Evolutionary conservation across 2,329 filamentous ascomycete genomes (phyloP).

Genomic region (Graphilbum sp.): DNA sequence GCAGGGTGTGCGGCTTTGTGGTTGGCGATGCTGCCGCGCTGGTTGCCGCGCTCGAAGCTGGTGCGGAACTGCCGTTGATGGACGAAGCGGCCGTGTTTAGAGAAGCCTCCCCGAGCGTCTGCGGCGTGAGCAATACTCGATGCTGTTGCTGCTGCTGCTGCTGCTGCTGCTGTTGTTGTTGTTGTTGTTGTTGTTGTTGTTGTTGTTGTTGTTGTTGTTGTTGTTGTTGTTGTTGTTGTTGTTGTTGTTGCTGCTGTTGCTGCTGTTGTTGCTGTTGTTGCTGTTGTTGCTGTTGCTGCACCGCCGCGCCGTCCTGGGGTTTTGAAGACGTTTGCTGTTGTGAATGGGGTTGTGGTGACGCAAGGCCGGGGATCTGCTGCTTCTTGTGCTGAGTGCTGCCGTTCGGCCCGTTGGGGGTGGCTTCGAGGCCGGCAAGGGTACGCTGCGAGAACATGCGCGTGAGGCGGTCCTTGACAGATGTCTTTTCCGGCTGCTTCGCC

Average conservation of each 20-base stretch:
- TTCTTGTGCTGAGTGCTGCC: not conserved
- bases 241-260: not conserved
- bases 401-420: conserved; percentile 2
- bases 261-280: conserved; percentile 1
- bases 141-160: not conserved
- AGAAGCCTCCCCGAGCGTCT: not conserved
- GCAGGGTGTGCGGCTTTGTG: conserved; percentile 19
- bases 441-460: conserved; percentile 44
- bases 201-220: not conserved
- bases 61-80: conserved; percentile 11
- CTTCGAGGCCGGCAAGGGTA: conserved; percentile 14
- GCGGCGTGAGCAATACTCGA: not conserved
- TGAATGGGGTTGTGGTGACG: not conserved
- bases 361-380: no score
- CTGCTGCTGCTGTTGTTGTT: conserved; percentile 1
- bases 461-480: conserved; percentile 46
- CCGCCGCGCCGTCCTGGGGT: no score
- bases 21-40: conserved; percentile 16
- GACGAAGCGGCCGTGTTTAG: not conserved
- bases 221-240: conserved; percentile 1
- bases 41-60: conserved; percentile 11
- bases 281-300: not conserved
- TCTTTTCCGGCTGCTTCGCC: conserved; percentile 30
- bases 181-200: not conserved
- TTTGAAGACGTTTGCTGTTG: conserved; percentile 2